Base-by-base conservation (phyloP, 2,329 filamentous ascomycete species). In the Nemania sp. region DNA sequence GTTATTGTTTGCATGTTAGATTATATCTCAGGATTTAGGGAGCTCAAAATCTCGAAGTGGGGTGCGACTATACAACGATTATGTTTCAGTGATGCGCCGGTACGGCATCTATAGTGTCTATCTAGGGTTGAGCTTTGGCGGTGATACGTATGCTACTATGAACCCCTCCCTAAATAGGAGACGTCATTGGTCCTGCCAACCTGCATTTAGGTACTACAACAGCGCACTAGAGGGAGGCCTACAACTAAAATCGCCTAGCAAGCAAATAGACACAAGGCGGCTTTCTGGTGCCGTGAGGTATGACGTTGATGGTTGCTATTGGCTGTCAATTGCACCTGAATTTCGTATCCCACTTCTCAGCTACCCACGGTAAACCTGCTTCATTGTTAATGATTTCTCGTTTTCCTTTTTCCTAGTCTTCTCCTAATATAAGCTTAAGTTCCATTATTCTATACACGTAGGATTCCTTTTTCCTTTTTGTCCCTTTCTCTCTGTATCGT, bases 301-400 rank as follows among this genome's bases (percentile, higher is more conserved):
- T 74, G 74, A 75, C 70, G 61, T 65, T 67, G 51, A 41, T 59
- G 20, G 35, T 45, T 51, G 29, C 51, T 47, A 61, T 62, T 62
- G 58, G 54, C 15, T 24, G 32, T 64, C 54, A 32, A n/a, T n/a
- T 18, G 45, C 29, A 66, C 41, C 62, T 57, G 58, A 47, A 55
- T 58, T 49, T 32, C 35, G 24, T 56, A 54, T 56, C 60, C 51
- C 45, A 52, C 41, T 62, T 55, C 22, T 2, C 60, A 47, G 51
- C 20, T 38, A 41, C 1, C n/a, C n/a, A 22, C 52, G 38, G 15
- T 13, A 15, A 26, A 35, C 45, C 45, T 24, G 7, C 45, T 47
- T 24, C 15, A 2, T 24, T 6, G 6, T 47, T 24, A 8, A 20
- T 24, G 10, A 20, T 20, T 47, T 24, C 45, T 47, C n/a, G 11